Base-by-base conservation (phyloP, 805 yeast species). In the Ogataea glucozyma region DNA sequence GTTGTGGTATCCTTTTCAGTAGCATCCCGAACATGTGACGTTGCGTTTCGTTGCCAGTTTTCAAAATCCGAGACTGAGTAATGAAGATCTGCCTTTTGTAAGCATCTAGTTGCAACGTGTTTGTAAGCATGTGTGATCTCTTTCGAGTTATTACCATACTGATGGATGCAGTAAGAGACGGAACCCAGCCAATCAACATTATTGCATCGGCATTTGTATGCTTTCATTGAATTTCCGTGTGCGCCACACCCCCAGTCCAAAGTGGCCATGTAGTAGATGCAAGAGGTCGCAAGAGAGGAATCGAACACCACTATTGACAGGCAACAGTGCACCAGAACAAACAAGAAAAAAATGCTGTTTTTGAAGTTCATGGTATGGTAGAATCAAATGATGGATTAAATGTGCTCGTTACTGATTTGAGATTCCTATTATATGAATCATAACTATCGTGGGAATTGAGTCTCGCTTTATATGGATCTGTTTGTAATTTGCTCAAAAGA, bases 171-270 rank as follows among this genome's bases (percentile, higher is more conserved):
- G 32, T 59, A 63, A 1, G 76, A 61, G 1, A 72, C 63, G 0
- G 75, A 63, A 2, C 75, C 75, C 17, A 72, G 43, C 76, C 76
- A 73, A 30, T 70, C 64, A 17, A 60, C 44, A 48, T 71, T 71
- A 4, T 52, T 49, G 50, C 78, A 73, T 14, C 71, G 66, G 40
- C 78, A 73, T 3, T 44, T 52, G 45, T 65, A 71, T 2, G 64
- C 47, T 8, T 48, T 53, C 50, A 60, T 65, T 22, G 61, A 61
- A 39, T 64, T 64, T 1, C 64, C 56, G 6, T 62, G 61, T 7
- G 67, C 44, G 21, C 54, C 49, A 48, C 78, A 73, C 1, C 72
- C 74, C 76, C 76, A 73, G 41, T 71, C 69, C 37, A 60, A 63
- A 22, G 55, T 56, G 33, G 58, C 54, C 48, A 68, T 56, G 43